Base-by-base conservation (phyloP, 768 basidiomycete species). In the Glaciozyma martinii region DNA sequence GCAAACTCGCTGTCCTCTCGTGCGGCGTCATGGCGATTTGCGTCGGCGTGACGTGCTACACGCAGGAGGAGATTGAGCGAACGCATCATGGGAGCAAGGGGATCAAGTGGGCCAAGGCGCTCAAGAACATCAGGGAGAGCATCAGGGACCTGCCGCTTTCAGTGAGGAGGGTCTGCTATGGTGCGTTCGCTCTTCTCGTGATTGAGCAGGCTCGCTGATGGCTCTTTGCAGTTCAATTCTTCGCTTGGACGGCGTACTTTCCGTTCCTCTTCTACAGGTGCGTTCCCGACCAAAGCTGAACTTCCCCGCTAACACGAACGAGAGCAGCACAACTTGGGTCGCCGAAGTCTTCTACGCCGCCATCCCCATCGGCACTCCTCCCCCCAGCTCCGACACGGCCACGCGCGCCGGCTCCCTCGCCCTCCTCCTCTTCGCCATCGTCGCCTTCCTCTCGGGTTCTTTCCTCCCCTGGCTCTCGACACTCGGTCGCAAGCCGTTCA, bases 1-100 rank as follows among this genome's bases (percentile, higher is more conserved):
- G 94, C 71, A 97, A 94, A 75, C 91, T 99, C 75, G 97, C 92
- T 73, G 80, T 97, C 54, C 79, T 97, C 66, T 86, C 85, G 72
- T 85, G 93, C 61, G 68, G 86, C 53, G 83, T 92, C 47, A 84
- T 98, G 12, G 83, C 86, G 6, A 66, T 79, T 59, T 92, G 90
- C 1, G 90, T 98, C 32, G 85, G 84, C 81, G 83, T 91, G 49
- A 98, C 95, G 3, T 97, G 92, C 74, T 83, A 81, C 75, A 88
- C 79, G 50, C 89, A 75, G 25, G 71, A 82, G 58, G 83, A 84
- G 30, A 59, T 63, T 61, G 44, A 16, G n/a, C 16, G 71, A 43
- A 25, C 30, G 23, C 60, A 60, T 50, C 29, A 55, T n/a, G 44
- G 66, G 52, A 44, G 33, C 49, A 50, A 43, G 30, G 30, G 23